Evolutionary conservation across 805 yeast genomes (phyloP).

Genomic region (Metschnikowia cubensis): DNA sequence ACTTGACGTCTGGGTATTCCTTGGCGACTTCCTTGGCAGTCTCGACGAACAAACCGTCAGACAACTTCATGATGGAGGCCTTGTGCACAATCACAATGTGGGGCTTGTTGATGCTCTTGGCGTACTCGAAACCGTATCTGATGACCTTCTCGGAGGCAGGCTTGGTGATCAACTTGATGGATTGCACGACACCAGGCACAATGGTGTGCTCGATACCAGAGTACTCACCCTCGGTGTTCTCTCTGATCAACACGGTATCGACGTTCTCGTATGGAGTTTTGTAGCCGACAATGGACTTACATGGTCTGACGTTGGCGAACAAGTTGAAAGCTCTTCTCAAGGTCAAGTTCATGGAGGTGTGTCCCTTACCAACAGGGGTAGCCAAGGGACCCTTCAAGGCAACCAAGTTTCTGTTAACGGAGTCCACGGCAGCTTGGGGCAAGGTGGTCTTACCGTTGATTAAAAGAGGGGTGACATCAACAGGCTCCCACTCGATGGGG

Average conservation of each 20-base stretch:
- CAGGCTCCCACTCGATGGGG: slow-evolving; percentile 96
- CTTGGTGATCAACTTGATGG: slow-evolving; percentile 93
- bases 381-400: slow-evolving; percentile 98
- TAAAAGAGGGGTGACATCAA: slow-evolving; percentile 90
- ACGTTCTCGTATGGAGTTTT: slow-evolving; percentile 87
- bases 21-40: slow-evolving; percentile 85
- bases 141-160: slow-evolving; percentile 96
- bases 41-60: slow-evolving; percentile 94
- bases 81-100: slow-evolving; percentile 94
- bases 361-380: slow-evolving; percentile 98
- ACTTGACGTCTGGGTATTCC: slow-evolving; percentile 86
- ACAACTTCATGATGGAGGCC: slow-evolving; percentile 96
- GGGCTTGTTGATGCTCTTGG: slow-evolving; percentile 80
- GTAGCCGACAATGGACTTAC: slow-evolving; percentile 89
- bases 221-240: slow-evolving; percentile 99
- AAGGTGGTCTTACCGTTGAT: slow-evolving; percentile 91
- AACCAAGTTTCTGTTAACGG: slow-evolving; percentile 87
- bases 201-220: slow-evolving; percentile 98
- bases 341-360: slow-evolving; percentile 94
- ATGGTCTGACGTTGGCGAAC: slow-evolving; percentile 97
- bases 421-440: slow-evolving; percentile 87
- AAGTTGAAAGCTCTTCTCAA: slow-evolving; percentile 94
- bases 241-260: slow-evolving; percentile 94
- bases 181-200: slow-evolving; percentile 97
- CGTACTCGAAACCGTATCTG: slow-evolving; percentile 96